These are phyloP conservation scores for Aspergillus panamensis DNA, from an alignment of 495 filamentous ascomycete species.

Conservation along the genomic window DNA sequence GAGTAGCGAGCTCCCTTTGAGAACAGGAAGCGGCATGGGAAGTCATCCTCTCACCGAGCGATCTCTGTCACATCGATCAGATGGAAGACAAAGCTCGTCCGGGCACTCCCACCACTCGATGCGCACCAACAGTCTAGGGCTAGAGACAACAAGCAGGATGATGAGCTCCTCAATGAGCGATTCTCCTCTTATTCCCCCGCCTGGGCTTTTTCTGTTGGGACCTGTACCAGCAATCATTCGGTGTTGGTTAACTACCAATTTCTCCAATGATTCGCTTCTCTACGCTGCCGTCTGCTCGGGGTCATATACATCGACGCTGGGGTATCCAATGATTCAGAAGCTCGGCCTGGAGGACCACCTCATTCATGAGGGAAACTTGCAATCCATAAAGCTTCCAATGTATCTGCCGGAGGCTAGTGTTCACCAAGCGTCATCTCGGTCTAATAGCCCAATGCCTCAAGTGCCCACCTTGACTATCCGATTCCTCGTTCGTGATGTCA, in stretches of 20 bases:
- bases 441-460: slow-evolving; percentile 70
- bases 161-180: slow-evolving; percentile 58
- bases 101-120: slow-evolving; percentile 80
- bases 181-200: slow-evolving; percentile 71
- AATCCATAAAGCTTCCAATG: slow-evolving; percentile 70
- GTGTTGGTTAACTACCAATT: slow-evolving; percentile 87
- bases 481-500: slow-evolving; percentile 66
- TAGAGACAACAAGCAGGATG: slow-evolving; percentile 66
- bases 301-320: slow-evolving; percentile 78
- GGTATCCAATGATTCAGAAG: slow-evolving; percentile 65
- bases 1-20: slow-evolving; percentile 71
- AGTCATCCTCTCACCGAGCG: slow-evolving; percentile 84
- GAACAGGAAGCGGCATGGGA: slow-evolving; percentile 78
- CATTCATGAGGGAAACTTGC: slow-evolving; percentile 57
- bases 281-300: slow-evolving; percentile 93
- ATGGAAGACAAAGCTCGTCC: slow-evolving; percentile 90
- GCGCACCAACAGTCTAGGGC: slow-evolving; percentile 75
- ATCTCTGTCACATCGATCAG: slow-evolving; percentile 89
- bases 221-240: slow-evolving; percentile 90
- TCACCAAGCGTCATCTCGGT: slow-evolving; percentile 67
- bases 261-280: slow-evolving; percentile 78
- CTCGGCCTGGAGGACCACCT: slow-evolving; percentile 68
- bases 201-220: slow-evolving; percentile 76
- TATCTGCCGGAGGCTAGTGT: slow-evolving; percentile 90
- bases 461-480: slow-evolving; percentile 73